Evolutionary conservation across 805 yeast species (phyloP).

Genomic region (Wickerhamomyces bisporus): DNA sequence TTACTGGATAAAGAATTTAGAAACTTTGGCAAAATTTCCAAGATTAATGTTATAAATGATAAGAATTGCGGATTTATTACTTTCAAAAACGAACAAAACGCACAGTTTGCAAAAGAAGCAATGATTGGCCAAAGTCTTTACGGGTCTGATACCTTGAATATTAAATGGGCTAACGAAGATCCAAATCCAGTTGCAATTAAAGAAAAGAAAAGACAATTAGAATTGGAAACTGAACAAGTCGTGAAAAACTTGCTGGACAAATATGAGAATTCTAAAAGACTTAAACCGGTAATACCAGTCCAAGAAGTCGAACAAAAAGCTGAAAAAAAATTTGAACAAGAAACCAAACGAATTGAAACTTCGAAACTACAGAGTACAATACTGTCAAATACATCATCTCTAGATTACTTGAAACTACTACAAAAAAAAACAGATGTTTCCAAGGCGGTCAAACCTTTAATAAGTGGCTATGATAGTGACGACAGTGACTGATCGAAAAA

Average conservation of each 20-base stretch:
- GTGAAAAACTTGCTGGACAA: slow-evolving; percentile 39
- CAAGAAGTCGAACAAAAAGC: slow-evolving; percentile 21
- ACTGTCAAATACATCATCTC: slow-evolving; percentile 4
- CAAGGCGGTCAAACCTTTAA: not conserved
- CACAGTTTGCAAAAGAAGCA: slow-evolving; percentile 95
- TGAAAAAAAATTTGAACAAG: slow-evolving; percentile 21
- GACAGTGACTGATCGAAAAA: slow-evolving; percentile 9
- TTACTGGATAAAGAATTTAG: slow-evolving; percentile 46
- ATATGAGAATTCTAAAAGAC: slow-evolving; percentile 23
- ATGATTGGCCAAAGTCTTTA: slow-evolving; percentile 79
- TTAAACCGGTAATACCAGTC: slow-evolving; percentile 9
- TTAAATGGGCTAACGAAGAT: slow-evolving; percentile 89
- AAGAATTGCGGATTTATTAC: slow-evolving; percentile 79
- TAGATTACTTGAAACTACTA: slow-evolving; percentile 8
- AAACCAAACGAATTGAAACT: slow-evolving; percentile 13
- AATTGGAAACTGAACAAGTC: slow-evolving; percentile 27
- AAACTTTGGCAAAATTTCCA: slow-evolving; percentile 73
- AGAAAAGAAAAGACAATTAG: slow-evolving; percentile 35
- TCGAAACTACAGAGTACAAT: slow-evolving; percentile 2
- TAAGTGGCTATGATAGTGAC: slow-evolving; percentile 3
- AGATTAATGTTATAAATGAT: slow-evolving; percentile 52
- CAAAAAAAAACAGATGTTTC: slow-evolving; percentile 2
- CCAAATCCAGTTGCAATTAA: slow-evolving; percentile 62
- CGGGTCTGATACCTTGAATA: slow-evolving; percentile 58
- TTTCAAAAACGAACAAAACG: slow-evolving; percentile 60